These are phyloP conservation scores for Daldinia bambusicola DNA, from an alignment of 495 filamentous ascomycete genomes.

Conservation along the genomic window DNA sequence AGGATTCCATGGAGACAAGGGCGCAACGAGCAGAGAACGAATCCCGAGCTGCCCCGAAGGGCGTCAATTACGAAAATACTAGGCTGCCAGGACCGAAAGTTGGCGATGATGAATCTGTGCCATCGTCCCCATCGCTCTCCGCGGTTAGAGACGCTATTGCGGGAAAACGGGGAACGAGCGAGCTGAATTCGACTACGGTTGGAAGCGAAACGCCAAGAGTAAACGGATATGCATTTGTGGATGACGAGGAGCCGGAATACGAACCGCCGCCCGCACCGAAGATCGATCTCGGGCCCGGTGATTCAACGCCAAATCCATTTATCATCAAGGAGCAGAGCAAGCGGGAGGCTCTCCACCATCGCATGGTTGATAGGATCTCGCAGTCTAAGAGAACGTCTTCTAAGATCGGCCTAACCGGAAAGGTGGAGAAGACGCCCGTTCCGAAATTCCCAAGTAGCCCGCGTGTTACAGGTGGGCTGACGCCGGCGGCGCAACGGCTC, in stretches of 20 bases:
- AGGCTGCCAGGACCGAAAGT: slow-evolving; percentile 65
- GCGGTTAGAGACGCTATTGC: slow-evolving; percentile 88
- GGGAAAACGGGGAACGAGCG: slow-evolving; percentile 70
- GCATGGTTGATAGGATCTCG: slow-evolving; percentile 87
- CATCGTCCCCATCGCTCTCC: slow-evolving; percentile 83
- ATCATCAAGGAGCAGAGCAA: slow-evolving; percentile 77
- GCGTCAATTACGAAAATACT: slow-evolving; percentile 86
- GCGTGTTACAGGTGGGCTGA: slow-evolving; percentile 67
- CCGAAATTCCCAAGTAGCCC: slow-evolving; percentile 84
- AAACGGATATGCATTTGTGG: slow-evolving; percentile 93
- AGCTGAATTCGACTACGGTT: slow-evolving; percentile 71
- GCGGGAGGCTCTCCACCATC: slow-evolving; percentile 85
- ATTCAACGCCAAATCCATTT: slow-evolving; percentile 81
- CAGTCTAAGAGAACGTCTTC: slow-evolving; percentile 71
- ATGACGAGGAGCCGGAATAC: slow-evolving; percentile 70
- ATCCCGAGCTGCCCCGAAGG: slow-evolving; percentile 79
- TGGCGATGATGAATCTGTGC: slow-evolving; percentile 51
- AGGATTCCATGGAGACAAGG: slow-evolving; percentile 72
- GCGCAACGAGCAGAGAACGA: slow-evolving; percentile 72
- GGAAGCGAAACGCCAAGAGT: slow-evolving; percentile 84
- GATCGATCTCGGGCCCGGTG: slow-evolving; percentile 66
- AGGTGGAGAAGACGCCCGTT: slow-evolving; percentile 67
- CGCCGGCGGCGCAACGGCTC: slow-evolving; percentile 84
- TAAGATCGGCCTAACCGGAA: slow-evolving; percentile 62
- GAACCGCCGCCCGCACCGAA: slow-evolving; percentile 45